Base-by-base conservation (phyloP, 192 early-diverging fungal species). In the Gryganskiella cystojenkinii region DNA sequence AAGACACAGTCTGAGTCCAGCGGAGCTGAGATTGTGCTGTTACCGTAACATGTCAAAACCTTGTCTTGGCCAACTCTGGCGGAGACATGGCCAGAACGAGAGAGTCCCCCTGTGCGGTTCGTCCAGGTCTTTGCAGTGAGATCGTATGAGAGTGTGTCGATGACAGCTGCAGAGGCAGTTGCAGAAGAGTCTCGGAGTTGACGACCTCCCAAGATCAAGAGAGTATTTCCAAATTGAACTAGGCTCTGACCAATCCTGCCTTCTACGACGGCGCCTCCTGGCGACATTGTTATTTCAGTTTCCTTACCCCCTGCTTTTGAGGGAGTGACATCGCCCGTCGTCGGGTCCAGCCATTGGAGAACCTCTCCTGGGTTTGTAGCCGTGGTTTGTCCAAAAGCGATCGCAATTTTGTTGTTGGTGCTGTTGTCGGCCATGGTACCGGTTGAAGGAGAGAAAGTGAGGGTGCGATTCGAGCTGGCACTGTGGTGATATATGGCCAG, bases 31-130 rank as follows among this genome's bases (percentile, higher is more conserved):
- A 57, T 24, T 14, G 49, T 9, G 34, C 22, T 61, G 40, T 51
- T 60, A 4, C 74, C 74, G 30, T 50, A 78, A n/a, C 74, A 78
- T 0, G 74, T 52, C 1, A 78, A 46, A 11, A 69, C 52, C 4
- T 37, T 52, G 19, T 78, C 74, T 3, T 1, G 11, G 8, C 54
- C 61, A 14, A 56, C 54, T 31, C 34, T 19, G 31, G 61, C 67
- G 4, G 74, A 69, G 20, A 61, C 74, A 34, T 78, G 74, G 1
- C 61, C 74, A 24, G 51, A 69, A 3, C 66, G 66, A 8, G 20
- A 3, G 1, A 78, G 25, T 25, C 54, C 61, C 22, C 52, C 43
- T 31, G 49, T 49, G 9, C 44, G 59, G 42, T 25, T 64, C n/a
- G 40, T 58, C 74, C 74, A 78, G 0, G 20, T 14, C 2, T 27